These are phyloP conservation scores for Fusarium sacchari DNA, from an alignment of 2,329 filamentous ascomycete genomes.

Conservation along the genomic window DNA sequence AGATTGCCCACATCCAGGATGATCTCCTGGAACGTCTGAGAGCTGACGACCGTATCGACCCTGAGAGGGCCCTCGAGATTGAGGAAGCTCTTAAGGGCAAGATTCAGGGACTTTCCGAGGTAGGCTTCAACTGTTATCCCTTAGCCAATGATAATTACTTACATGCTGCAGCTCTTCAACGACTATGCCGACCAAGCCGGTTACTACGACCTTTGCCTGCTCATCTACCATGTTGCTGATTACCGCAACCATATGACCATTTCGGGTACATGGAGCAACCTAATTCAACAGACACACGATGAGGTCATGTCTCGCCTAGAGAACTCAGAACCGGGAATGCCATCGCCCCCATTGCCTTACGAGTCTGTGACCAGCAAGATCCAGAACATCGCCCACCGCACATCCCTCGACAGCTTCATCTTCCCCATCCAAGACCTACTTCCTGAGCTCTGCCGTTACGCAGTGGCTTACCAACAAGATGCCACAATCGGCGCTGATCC, in stretches of 20 bases:
- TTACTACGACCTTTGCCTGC: conserved; percentile 92
- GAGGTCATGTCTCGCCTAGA: conserved; percentile 58
- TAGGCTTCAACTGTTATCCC: conserved; percentile 57
- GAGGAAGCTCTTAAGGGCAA: conserved; percentile 77
- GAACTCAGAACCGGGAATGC: conserved; percentile 53
- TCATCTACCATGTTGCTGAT: conserved; percentile 92
- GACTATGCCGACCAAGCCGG: conserved; percentile 88
- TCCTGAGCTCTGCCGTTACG: conserved; percentile 71
- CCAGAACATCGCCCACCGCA: conserved; percentile 71
- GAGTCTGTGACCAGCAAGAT: conserved; percentile 74
- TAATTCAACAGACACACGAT: conserved; percentile 78
- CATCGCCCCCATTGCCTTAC: conserved; percentile 67
- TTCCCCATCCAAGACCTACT: conserved; percentile 72
- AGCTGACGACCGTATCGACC: conserved; percentile 74
- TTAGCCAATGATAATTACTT: conserved; percentile 15
- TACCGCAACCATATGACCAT: conserved; percentile 90
- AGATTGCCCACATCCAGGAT: conserved; percentile 94
- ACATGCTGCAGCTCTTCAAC: conserved; percentile 79
- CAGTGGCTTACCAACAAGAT: conserved; percentile 67
- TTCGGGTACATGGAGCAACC: conserved; percentile 81
- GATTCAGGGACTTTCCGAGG: conserved; percentile 79
- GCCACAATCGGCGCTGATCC: conserved; percentile 66
- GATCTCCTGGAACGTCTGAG: conserved; percentile 84
- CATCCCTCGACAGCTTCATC: conserved; percentile 72
- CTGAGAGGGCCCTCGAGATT: conserved; percentile 71